Base-by-base conservation (phyloP, 371 early-diverging fungal species). In the Actinomortierella wolfii region DNA sequence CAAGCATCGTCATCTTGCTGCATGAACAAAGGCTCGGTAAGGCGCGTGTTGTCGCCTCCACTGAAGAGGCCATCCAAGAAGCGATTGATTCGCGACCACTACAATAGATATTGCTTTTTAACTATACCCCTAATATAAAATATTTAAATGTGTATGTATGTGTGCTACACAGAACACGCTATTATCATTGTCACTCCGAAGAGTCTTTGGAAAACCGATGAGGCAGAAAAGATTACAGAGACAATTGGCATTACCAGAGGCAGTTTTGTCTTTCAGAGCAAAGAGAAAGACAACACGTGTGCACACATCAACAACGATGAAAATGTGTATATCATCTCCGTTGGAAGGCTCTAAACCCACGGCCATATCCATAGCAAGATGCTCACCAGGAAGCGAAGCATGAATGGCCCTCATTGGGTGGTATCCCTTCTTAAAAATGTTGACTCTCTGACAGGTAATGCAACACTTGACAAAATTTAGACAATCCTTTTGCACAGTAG, bases 1-100 rank as follows among this genome's bases (percentile, higher is more conserved):
- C 73, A 4, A 73, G 63, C 50, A 59, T 73, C 14, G 13, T 73
- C 54, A 73, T 73, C 50, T 56, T 73, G 67, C 15, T 61, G 57
- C 67, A 73, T 23, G 73, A 66, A 26, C 41, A 41, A 14, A 49
- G 54, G 21, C 55, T 73, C 59, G 50, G 59, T 29, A 54, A 34
- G 1, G 20, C 62, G 7, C 54, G 73, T 17, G 63, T 73, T 5
- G 54, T 63, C 24, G 67, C 73, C 1, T 51, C 60, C 0, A 52
- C 73, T 0, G 73, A 66, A 24, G 73, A 59, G 15, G 73, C 62
- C 1, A 65, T 71, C 26, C 66, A 73, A 20, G 62, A 63, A 15
- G 73, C 53, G 1, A 34, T 66, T 3, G 67, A 73, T 24, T 4
- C 34, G 7, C 34, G 11, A 4, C 34, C 34, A 34, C 34, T 6